Evolutionary conservation across 129 eudicot species (phyloP).

Genomic region (Artemisia argyi): DNA sequence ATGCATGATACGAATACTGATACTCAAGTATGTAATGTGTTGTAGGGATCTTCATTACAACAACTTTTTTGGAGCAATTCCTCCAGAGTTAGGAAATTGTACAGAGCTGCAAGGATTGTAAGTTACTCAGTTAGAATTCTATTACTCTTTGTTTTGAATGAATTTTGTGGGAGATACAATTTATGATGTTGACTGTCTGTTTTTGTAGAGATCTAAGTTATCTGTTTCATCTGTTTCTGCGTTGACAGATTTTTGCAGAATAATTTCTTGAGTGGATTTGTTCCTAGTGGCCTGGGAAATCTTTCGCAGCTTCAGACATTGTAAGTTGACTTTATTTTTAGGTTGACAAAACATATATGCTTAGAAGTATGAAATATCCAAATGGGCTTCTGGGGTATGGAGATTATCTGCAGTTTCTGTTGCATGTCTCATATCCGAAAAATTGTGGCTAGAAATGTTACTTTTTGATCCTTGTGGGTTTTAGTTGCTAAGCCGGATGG

Average conservation of each 20-base stretch:
- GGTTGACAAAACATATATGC: constrained; percentile 13
- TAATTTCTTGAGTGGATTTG: constrained; percentile 80
- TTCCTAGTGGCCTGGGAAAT: constrained; percentile 80
- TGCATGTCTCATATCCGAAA: background rate
- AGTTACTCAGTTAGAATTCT: constrained; percentile 31
- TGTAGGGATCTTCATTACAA: constrained; percentile 88
- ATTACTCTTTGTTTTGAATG: constrained; percentile 16
- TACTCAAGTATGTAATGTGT: constrained; percentile 24
- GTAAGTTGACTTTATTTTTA: constrained; percentile 45
- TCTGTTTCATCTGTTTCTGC: background rate
- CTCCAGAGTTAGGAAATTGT: constrained; percentile 92
- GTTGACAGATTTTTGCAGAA: constrained; percentile 81
- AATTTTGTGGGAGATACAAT: constrained; percentile 15
- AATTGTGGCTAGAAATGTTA: background rate
- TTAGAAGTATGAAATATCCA: background rate
- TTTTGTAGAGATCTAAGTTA: background rate
- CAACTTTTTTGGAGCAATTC: constrained; percentile 82
- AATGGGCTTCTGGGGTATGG: constrained; percentile 14
- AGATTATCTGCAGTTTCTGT: background rate
- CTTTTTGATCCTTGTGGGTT: constrained; percentile 1
- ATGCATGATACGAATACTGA: constrained; percentile 24
- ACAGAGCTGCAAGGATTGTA: constrained; percentile 81
- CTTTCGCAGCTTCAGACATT: constrained; percentile 64
- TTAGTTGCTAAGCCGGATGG: background rate
- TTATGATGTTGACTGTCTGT: constrained; percentile 10